These are phyloP conservation scores for Acanthamoeba lenticulata DNA, from an alignment of 208 protist species.

Conservation along the genomic window DNA sequence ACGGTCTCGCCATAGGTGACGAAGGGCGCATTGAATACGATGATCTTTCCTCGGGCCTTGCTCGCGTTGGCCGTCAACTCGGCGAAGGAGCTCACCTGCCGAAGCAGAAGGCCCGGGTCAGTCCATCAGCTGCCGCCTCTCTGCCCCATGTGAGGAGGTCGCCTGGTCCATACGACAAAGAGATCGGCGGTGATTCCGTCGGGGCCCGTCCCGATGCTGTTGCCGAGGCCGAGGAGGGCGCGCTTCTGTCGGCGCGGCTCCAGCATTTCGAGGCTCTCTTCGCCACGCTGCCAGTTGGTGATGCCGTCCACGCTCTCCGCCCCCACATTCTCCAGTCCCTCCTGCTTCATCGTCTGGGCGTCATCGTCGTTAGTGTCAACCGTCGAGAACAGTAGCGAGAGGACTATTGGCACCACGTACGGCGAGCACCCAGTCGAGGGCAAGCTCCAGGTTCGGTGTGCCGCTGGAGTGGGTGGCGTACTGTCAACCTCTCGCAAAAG, in stretches of 20 bases:
- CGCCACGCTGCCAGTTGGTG: constrained; percentile 10
- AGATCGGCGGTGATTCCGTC: constrained; percentile 33
- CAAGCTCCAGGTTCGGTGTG: background rate
- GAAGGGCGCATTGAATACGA: constrained; percentile 54
- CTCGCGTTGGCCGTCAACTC: background rate
- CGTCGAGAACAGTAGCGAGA: background rate
- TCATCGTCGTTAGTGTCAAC: background rate
- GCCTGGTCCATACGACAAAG: background rate
- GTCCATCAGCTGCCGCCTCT: background rate
- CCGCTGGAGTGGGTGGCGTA: background rate
- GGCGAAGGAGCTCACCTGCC: constrained; percentile 21
- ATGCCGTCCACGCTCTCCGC: background rate
- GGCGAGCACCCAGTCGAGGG: constrained; percentile 54
- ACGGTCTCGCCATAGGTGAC: constrained; percentile 33
- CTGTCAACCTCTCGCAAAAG: background rate
- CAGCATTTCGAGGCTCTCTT: constrained; percentile 4
- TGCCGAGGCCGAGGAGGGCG: constrained; percentile 15
- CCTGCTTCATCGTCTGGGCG: background rate
- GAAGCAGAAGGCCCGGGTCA: background rate
- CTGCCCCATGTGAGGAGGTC: background rate
- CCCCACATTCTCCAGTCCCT: background rate
- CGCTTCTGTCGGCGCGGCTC: background rate
- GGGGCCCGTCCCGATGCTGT: background rate
- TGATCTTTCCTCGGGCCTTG: constrained; percentile 40
- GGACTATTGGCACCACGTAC: background rate